These are phyloP conservation scores for Basipetospora chlamydospora DNA, from an alignment of 2,329 filamentous ascomycete species.

Conservation along the genomic window DNA sequence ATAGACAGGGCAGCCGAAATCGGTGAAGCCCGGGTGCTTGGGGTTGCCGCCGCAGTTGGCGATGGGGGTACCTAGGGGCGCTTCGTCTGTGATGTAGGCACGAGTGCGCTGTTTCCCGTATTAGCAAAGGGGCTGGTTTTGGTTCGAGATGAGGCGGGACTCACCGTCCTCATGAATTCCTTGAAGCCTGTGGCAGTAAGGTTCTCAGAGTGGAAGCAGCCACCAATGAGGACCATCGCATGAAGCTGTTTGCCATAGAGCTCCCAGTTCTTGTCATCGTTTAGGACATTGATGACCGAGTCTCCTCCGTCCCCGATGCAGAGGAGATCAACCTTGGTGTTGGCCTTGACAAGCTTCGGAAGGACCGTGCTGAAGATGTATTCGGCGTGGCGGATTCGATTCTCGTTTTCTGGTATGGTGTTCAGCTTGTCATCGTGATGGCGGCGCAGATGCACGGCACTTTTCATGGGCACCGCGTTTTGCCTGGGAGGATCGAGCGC, in stretches of 20 bases:
- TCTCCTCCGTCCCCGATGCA: constrained; percentile 55
- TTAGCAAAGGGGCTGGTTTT: background rate
- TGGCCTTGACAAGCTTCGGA: constrained; percentile 25
- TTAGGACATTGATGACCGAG: constrained; percentile 41
- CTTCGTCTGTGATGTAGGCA: constrained; percentile 41
- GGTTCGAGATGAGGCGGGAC: constrained; percentile 15
- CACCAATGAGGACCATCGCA: constrained; percentile 35
- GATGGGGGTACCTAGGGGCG: constrained; percentile 37
- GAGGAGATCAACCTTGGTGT: constrained; percentile 53
- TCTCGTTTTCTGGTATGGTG: constrained; percentile 43
- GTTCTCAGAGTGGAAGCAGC: constrained; percentile 22
- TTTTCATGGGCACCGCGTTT: constrained; percentile 43
- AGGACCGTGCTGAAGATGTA: constrained; percentile 54
- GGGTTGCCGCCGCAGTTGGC: constrained; percentile 35
- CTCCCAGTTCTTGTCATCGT: constrained; percentile 35
- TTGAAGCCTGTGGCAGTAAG: constrained; percentile 30
- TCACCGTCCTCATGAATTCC: constrained; percentile 32
- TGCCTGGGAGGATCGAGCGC: constrained; percentile 46
- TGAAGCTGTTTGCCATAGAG: constrained; percentile 27
- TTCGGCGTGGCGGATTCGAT: constrained; percentile 43
- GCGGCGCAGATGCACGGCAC: constrained; percentile 42
- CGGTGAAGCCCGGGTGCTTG: constrained; percentile 20
- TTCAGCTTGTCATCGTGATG: constrained; percentile 42
- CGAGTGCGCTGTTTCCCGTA: constrained; percentile 36
- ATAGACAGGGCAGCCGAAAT: constrained; percentile 51